Percentiles rank a stretch among this genome's conserved stretches.
phyloP scores from a whole-genome alignment of 495 filamentous ascomycete species.

The Lasiosphaeria miniovina region DNA sequence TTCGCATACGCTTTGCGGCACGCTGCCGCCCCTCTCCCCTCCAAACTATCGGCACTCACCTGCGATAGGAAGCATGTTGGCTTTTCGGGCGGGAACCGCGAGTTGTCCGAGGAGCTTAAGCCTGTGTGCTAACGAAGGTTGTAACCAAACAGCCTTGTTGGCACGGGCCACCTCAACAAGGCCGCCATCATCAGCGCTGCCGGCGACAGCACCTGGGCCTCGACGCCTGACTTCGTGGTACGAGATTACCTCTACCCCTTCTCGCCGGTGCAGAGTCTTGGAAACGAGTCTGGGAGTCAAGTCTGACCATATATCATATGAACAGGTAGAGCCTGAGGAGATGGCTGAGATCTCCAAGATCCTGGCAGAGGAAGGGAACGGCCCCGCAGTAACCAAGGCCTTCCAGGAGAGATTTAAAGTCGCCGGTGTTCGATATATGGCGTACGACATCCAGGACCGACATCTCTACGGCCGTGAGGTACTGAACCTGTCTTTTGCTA shows the following conservation, averaged over 20 bases:
- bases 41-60: too few species aligned
- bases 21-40: too few species aligned
- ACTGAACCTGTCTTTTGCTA: conserved; percentile 10
- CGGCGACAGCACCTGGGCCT: conserved; percentile 81
- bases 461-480: conserved; percentile 87
- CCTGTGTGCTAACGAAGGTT: too few species aligned
- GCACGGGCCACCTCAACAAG: conserved; percentile 77
- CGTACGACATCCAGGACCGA: conserved; percentile 68
- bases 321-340: conserved; percentile 57
- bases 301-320: background rate
- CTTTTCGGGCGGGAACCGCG: too few species aligned
- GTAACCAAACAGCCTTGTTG: conserved; percentile 64
- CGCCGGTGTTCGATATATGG: conserved; percentile 66
- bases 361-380: conserved; percentile 33
- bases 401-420: conserved; percentile 65
- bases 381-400: conserved; percentile 45
- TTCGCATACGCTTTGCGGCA: too few species aligned
- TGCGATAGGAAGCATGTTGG: too few species aligned
- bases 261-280: background rate
- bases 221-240: conserved; percentile 69
- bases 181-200: conserved; percentile 80
- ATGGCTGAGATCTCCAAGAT: conserved; percentile 53
- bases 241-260: conserved; percentile 25
- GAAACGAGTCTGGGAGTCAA: background rate
- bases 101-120: too few species aligned